A percentile compares a stretch with the other conserved stretches of the same genome.
Conservation (phyloP, 139 green algal genomes). For the Coccomyxa sp. region DNA sequence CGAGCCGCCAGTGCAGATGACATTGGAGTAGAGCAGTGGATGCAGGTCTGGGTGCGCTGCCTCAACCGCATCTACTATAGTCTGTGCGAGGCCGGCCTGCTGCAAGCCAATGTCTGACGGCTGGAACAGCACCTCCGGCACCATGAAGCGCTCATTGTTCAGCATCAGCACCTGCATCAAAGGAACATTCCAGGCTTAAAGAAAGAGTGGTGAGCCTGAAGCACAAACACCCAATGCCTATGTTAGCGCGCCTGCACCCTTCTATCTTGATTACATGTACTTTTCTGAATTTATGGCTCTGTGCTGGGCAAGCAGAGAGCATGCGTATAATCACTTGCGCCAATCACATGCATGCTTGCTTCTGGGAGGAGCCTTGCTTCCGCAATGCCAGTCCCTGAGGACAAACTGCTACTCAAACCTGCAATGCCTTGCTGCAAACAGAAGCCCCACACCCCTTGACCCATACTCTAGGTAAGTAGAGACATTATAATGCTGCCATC, state of each 20-base stretch:
- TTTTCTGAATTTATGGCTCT: background rate
- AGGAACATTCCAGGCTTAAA: background rate
- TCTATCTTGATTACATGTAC: background rate
- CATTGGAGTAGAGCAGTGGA: conserved; percentile 72
- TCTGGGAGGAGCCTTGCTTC: too few species aligned
- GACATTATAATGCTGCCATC: too few species aligned
- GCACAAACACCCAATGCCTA: too few species aligned
- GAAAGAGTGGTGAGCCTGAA: too few species aligned
- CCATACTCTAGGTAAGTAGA: too few species aligned
- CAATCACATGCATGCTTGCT: too few species aligned
- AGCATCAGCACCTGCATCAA: conserved; percentile 70
- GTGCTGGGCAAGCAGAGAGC: background rate
- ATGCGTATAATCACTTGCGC: background rate
- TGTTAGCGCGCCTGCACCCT: background rate
- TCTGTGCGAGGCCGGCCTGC: conserved; percentile 46
- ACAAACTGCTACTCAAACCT: too few species aligned
- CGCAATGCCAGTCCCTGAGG: too few species aligned
- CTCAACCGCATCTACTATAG: conserved; percentile 37
- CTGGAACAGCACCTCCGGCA: conserved; percentile 85
- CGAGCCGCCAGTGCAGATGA: conserved; percentile 57
- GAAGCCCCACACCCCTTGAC: too few species aligned
- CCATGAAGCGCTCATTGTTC: conserved; percentile 98
- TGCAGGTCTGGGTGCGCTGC: conserved; percentile 59
- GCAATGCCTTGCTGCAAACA: too few species aligned
- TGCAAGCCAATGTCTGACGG: conserved; percentile 51